Evolutionary conservation across 2,329 filamentous ascomycete species (phyloP).

Genomic region (Phoma sp.): DNA sequence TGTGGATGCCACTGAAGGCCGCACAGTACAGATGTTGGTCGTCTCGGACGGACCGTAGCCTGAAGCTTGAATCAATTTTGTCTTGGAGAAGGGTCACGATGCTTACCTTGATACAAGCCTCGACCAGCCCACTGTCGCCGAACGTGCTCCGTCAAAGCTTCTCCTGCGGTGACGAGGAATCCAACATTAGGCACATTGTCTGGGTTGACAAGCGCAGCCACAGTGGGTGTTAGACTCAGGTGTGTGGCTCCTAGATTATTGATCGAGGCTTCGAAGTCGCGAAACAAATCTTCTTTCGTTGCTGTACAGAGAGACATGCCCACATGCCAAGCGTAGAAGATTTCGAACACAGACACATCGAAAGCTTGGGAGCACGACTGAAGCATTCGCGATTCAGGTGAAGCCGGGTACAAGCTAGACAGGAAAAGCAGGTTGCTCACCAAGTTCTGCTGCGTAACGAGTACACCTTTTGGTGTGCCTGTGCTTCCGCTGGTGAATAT

Average conservation of each 20-base stretch:
- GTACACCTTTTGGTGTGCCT: constrained; percentile 78
- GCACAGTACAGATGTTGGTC: constrained; percentile 85
- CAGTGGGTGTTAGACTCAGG: constrained; percentile 84
- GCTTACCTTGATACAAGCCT: constrained; percentile 72
- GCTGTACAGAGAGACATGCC: constrained; percentile 82
- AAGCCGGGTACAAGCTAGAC: constrained; percentile 69
- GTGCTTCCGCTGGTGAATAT: constrained; percentile 88
- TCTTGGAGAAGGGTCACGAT: not conserved
- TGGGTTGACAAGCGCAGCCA: constrained; percentile 77
- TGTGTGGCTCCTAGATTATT: constrained; percentile 73
- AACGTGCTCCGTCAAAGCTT: constrained; percentile 77
- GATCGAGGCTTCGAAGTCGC: constrained; percentile 74
- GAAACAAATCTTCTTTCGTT: constrained; percentile 75
- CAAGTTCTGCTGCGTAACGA: constrained; percentile 78
- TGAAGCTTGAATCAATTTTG: constrained; percentile 11
- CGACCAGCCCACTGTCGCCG: constrained; percentile 71
- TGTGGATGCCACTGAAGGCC: constrained; percentile 61
- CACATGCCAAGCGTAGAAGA: constrained; percentile 81
- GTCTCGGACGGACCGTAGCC: constrained; percentile 84
- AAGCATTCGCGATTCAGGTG: constrained; percentile 66
- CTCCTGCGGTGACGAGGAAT: constrained; percentile 82
- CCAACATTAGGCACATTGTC: constrained; percentile 72
- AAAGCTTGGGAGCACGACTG: constrained; percentile 87
- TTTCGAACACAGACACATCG: constrained; percentile 88
- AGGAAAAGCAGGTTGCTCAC: constrained; percentile 77